Evolutionary conservation across 164 flowering plant genomes (phyloP).

Genomic region (Vitis cinerea): DNA sequence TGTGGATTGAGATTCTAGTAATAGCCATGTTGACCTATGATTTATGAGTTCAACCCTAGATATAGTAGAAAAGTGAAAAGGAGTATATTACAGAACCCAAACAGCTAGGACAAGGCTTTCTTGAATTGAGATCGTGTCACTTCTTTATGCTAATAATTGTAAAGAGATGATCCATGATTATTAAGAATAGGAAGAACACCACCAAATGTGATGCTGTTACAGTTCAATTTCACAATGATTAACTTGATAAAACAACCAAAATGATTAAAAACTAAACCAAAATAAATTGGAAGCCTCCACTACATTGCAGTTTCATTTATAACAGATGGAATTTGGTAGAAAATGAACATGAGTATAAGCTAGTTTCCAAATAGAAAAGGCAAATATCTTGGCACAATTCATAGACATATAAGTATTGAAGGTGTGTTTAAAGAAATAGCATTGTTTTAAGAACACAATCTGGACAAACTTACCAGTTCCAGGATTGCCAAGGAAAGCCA

Average conservation of each 20-base stretch:
- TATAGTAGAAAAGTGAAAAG: too few relatives aligned
- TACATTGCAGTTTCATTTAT: too few relatives aligned
- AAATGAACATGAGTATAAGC: too few relatives aligned
- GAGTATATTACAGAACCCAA: too few relatives aligned
- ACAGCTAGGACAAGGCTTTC: too few relatives aligned
- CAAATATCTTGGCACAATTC: neutral
- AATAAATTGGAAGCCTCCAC: neutral
- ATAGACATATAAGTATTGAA: neutral
- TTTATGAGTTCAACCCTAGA: too few relatives aligned
- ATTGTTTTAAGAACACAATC: neutral
- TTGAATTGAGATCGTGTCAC: too few relatives aligned
- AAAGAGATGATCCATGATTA: neutral
- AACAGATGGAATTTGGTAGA: too few relatives aligned
- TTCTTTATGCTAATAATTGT: too few relatives aligned
- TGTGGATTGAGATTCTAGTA: too few relatives aligned
- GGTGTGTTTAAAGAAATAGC: neutral
- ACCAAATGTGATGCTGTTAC: neutral
- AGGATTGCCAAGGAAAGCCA: constrained; percentile 99
- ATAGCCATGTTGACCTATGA: too few relatives aligned
- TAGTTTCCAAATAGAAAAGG: neutral
- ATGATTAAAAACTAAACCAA: neutral
- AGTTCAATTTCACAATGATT: neutral
- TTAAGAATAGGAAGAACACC: neutral
- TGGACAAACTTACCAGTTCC: constrained; percentile 73
- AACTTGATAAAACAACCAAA: neutral